Evolutionary conservation across 2,329 filamentous ascomycete genomes (phyloP).

Genomic region (Alternaria burnsii): DNA sequence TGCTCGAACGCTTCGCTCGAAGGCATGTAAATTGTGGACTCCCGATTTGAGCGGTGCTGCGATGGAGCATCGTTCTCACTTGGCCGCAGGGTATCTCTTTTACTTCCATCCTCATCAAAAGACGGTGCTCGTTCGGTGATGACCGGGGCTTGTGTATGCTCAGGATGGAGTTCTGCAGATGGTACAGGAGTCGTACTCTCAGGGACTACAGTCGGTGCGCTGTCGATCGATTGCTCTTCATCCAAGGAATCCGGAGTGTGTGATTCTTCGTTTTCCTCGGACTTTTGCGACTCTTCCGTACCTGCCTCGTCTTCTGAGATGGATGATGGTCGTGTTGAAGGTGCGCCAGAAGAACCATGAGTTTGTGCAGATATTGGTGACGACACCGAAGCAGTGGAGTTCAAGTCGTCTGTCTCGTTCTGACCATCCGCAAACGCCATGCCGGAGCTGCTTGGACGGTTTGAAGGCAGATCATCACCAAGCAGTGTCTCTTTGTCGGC

Average conservation of each 20-base stretch:
- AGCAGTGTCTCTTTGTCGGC: slow-evolving; percentile 23
- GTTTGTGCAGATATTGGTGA: slow-evolving; percentile 52
- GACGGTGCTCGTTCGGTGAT: slow-evolving; percentile 16
- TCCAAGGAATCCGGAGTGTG: slow-evolving; percentile 31
- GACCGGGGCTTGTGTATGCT: slow-evolving; percentile 11
- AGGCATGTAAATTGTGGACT: slow-evolving; percentile 45
- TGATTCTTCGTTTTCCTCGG: slow-evolving; percentile 19
- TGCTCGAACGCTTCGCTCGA: slow-evolving; percentile 24
- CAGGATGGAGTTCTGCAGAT: slow-evolving; percentile 28
- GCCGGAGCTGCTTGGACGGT: slow-evolving; percentile 58
- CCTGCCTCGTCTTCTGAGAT: slow-evolving; percentile 49
- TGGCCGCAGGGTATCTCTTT: slow-evolving; percentile 29
- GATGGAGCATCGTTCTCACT: slow-evolving; percentile 26
- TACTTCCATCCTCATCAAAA: slow-evolving; percentile 19
- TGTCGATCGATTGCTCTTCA: slow-evolving; percentile 45
- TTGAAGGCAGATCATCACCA: slow-evolving; percentile 22
- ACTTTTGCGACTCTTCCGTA: slow-evolving; percentile 29
- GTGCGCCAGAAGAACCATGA: slow-evolving; percentile 47
- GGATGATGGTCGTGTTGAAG: slow-evolving; percentile 51
- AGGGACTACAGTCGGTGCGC: slow-evolving; percentile 47
- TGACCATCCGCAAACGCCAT: slow-evolving; percentile 59
- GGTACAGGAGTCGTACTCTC: slow-evolving; percentile 39
- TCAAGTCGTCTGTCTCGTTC: slow-evolving; percentile 45
- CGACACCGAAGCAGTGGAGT: slow-evolving; percentile 47
- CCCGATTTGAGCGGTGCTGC: slow-evolving; percentile 39